Evolutionary conservation across 495 filamentous ascomycete genomes (phyloP).

Genomic region (Saxispiralis lemnorum): DNA sequence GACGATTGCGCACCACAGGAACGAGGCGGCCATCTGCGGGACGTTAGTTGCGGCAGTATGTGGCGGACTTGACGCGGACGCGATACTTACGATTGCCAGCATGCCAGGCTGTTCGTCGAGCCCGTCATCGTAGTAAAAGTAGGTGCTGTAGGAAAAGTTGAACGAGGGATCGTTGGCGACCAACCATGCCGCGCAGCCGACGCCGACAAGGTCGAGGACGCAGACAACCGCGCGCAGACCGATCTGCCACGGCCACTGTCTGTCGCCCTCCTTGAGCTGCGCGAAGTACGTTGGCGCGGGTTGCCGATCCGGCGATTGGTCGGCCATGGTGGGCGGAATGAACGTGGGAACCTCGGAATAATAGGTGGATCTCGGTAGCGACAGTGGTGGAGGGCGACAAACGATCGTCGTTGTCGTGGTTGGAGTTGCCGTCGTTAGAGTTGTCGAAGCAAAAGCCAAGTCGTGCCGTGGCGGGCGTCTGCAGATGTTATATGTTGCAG

Average conservation of each 20-base stretch:
- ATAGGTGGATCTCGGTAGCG: too few species aligned
- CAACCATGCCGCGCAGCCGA: constrained; percentile 19
- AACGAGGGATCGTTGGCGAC: not conserved
- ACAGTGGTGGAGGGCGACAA: too few species aligned
- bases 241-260: constrained; percentile 19
- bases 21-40: constrained; percentile 11
- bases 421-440: too few species aligned
- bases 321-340: too few species aligned
- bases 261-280: constrained; percentile 13
- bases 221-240: constrained; percentile 17
- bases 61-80: not conserved
- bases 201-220: constrained; percentile 16
- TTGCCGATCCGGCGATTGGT: not conserved
- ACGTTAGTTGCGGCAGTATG: not conserved
- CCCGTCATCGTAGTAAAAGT: constrained; percentile 2
- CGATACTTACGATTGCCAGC: not conserved
- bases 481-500: too few species aligned
- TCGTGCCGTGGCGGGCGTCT: too few species aligned
- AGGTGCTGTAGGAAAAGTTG: not conserved
- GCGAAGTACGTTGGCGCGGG: constrained; percentile 4
- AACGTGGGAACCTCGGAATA: too few species aligned
- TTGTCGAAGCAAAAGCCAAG: too few species aligned
- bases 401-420: too few species aligned
- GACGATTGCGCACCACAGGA: constrained; percentile 14
- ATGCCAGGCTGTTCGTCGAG: not conserved